These are phyloP conservation scores for Larix sibirica DNA, from an alignment of 83 land plant species.

Conservation along the genomic window DNA sequence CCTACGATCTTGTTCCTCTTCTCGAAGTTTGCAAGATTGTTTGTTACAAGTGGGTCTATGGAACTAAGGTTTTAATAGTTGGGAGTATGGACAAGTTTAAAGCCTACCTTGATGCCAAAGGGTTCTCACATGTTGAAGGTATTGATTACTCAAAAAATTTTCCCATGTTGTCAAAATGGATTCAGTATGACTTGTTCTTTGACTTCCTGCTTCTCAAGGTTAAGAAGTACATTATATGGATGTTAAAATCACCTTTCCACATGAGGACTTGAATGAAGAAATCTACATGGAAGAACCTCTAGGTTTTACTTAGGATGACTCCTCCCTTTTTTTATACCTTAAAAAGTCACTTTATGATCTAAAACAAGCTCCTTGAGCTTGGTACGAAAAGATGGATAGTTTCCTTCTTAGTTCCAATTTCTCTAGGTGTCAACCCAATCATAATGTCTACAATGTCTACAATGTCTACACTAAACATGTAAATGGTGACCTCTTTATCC, in stretches of 20 bases:
- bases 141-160: neutral
- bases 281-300: neutral
- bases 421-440: neutral
- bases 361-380: neutral
- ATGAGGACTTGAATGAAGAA: neutral
- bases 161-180: neutral
- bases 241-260: neutral
- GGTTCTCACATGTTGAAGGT: neutral
- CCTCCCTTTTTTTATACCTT: neutral
- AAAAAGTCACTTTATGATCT: neutral
- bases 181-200: neutral
- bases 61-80: neutral
- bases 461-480: neutral
- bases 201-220: neutral
- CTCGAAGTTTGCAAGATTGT: neutral
- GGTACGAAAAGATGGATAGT: no score
- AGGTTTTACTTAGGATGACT: neutral
- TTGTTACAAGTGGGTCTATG: neutral
- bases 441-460: neutral
- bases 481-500: neutral
- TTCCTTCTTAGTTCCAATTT: neutral
- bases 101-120: neutral
- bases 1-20: neutral
- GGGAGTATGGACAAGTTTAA: neutral
- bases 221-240: neutral